A percentile compares a stretch with the other conserved stretches of the same genome.
These are phyloP conservation scores for Pyrenophora tritici-repentis DNA, from an alignment of 2,329 filamentous ascomycete species.

Conservation along the genomic window DNA sequence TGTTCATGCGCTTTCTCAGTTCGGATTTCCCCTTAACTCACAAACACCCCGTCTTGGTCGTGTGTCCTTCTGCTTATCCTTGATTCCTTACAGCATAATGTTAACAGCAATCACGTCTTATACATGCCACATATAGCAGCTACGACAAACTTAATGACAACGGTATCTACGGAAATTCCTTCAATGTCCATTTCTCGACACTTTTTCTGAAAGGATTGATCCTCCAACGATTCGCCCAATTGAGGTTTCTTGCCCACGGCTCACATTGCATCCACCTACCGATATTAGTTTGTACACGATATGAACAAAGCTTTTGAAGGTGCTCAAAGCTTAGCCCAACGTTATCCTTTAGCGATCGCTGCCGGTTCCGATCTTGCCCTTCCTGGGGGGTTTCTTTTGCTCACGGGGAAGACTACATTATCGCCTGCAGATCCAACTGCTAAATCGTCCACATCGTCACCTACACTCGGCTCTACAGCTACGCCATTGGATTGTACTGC, in stretches of 20 bases:
- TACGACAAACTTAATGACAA: slow-evolving; percentile 32
- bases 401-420: slow-evolving; percentile 18
- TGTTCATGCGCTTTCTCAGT: slow-evolving; percentile 19
- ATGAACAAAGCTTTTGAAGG: slow-evolving; percentile 28
- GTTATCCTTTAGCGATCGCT: slow-evolving; percentile 26
- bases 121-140: slow-evolving; percentile 17
- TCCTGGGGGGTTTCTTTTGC: slow-evolving; percentile 27
- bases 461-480: slow-evolving; percentile 2
- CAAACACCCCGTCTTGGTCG: slow-evolving; percentile 2
- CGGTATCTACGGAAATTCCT: slow-evolving; percentile 15
- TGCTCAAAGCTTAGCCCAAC: slow-evolving; percentile 30
- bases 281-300: slow-evolving; percentile 13
- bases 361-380: slow-evolving; percentile 26
- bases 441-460: neutral
- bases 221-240: neutral
- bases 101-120: slow-evolving; percentile 8
- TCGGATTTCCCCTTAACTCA: slow-evolving; percentile 13
- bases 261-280: slow-evolving; percentile 4
- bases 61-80: slow-evolving; percentile 2
- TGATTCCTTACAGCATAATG: slow-evolving; percentile 8
- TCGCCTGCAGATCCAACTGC: slow-evolving; percentile 2
- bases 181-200: neutral
- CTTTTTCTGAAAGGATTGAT: neutral
- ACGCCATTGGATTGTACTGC: neutral
- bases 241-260: slow-evolving; percentile 3